Base-by-base conservation (phyloP, 805 yeast genomes). In the Candida silvicultrix region DNA sequence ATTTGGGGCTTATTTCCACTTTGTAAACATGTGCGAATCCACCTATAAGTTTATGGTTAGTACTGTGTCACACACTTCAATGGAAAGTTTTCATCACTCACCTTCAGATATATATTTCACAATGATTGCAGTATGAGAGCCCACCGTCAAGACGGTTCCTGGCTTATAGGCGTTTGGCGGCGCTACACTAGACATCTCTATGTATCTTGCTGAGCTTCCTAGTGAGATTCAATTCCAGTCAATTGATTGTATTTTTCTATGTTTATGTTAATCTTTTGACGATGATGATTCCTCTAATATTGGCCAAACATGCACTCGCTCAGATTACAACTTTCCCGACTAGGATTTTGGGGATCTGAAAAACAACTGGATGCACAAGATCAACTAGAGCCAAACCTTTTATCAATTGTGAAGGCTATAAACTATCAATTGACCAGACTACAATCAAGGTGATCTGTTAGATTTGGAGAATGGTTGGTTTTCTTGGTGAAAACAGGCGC, bases 21-120 rank as follows among this genome's bases (percentile, higher is more conserved):
- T 85, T 77, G 64, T 94, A 94, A 5, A 94, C 97, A 62, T 87
- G 95, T 11, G 99, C 98, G 72, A 88, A 94, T 14, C 99, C 99
- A 65, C 37, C 37, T 34, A 9, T 18, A 18, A 4, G 5, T 9
- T 5, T 5, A 6, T 32, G 16, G 37, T 34, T 34, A 34, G 37
- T 34, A 18, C n/a, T n/a, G n/a, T n/a, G n/a, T n/a, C n/a, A n/a
- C n/a, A n/a, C n/a, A n/a, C n/a, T n/a, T n/a, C n/a, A n/a, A n/a
- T n/a, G n/a, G n/a, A n/a, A n/a, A 32, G 6, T n/a, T n/a, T 32
- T n/a, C 20, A 32, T 11, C 19, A 34, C 37, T 18, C 37, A 34
- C 94, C 98, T 58, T 84, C 84, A 6, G 95, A 84, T 38, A 90
- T 68, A 67, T 86, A 90, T 53, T 81, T 75, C 51, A 75, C 72